Evolutionary conservation across 352 stramenopile species (phyloP).

Genomic region (Globisporangium megalacanthum): DNA sequence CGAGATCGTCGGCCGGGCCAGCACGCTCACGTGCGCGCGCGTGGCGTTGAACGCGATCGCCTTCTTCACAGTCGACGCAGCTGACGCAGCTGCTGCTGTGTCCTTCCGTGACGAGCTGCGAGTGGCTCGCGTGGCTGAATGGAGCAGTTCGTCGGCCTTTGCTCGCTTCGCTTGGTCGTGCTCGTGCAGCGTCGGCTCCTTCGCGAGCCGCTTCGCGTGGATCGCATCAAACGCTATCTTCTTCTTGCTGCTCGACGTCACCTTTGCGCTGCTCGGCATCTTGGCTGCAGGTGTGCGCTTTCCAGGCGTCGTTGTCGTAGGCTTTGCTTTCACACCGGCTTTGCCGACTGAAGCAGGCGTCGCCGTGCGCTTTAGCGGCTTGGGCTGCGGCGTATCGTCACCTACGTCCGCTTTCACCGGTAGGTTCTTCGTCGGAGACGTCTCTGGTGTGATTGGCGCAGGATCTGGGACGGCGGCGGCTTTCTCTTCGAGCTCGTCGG

Average conservation of each 20-base stretch:
- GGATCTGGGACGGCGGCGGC: too few species aligned
- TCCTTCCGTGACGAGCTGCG: conserved; percentile 11
- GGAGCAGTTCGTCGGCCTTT: conserved; percentile 4
- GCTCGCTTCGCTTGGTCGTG: conserved; percentile 11
- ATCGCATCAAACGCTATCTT: conserved; percentile 13
- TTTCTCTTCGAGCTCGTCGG: too few species aligned
- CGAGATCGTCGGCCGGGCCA: conserved; percentile 13
- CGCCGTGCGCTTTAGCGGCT: conserved; percentile 4
- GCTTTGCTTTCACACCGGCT: not conserved
- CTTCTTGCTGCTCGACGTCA: conserved; percentile 11
- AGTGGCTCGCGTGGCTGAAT: conserved; percentile 7
- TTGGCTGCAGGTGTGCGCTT: conserved; percentile 10
- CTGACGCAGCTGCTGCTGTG: not conserved
- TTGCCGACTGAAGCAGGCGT: conserved; percentile 10
- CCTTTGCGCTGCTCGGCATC: conserved; percentile 12
- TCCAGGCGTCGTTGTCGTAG: conserved; percentile 3
- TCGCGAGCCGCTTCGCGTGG: conserved; percentile 11
- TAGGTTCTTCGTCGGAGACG: too few species aligned
- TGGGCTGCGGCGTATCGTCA: conserved; percentile 9
- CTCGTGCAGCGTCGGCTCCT: conserved; percentile 12
- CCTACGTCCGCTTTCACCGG: not conserved
- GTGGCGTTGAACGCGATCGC: conserved; percentile 8
- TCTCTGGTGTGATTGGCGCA: too few species aligned
- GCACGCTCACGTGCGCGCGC: conserved; percentile 13
- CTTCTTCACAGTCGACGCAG: conserved; percentile 5